Evolutionary conservation across 495 filamentous ascomycete genomes (phyloP).

Genomic region (Stereocaulon alpinum): DNA sequence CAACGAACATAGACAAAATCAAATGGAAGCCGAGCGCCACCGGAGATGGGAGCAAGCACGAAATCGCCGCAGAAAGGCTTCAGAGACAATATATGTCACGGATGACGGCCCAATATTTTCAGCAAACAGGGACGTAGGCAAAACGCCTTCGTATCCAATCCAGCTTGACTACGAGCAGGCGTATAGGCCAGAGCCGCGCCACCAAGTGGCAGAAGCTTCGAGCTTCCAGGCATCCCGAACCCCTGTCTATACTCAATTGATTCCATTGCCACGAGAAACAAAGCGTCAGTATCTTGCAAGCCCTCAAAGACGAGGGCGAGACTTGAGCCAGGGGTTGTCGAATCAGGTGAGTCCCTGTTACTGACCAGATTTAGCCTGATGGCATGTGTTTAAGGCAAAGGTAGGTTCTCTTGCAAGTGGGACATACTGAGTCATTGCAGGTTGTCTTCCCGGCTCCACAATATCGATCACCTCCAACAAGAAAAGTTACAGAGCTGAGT

Average conservation of each 20-base stretch:
- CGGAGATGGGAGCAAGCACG: constrained; percentile 16
- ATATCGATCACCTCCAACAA: neutral
- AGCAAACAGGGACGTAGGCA: neutral
- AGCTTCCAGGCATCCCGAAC: neutral
- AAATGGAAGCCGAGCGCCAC: constrained; percentile 14
- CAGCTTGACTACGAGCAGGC: neutral
- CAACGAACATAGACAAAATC: constrained; percentile 1
- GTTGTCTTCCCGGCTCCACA: neutral
- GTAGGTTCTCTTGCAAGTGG: constrained; percentile 3
- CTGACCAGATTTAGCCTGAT: neutral
- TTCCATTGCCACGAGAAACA: neutral
- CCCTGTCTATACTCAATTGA: neutral
- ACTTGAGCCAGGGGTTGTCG: neutral
- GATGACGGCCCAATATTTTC: neutral
- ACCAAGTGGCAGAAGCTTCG: neutral
- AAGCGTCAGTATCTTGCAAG: neutral
- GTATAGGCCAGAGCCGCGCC: too few species aligned
- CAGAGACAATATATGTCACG: neutral
- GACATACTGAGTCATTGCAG: constrained; percentile 3
- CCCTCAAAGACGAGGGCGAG: neutral
- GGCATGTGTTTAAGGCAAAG: neutral
- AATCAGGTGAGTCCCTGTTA: constrained; percentile 8
- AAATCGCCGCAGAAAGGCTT: constrained; percentile 13
- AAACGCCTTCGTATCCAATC: neutral
- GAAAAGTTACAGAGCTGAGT: neutral